phyloP scores from a whole-genome alignment of 2,329 filamentous ascomycete species.

The Arthrobotrys conoides region DNA sequence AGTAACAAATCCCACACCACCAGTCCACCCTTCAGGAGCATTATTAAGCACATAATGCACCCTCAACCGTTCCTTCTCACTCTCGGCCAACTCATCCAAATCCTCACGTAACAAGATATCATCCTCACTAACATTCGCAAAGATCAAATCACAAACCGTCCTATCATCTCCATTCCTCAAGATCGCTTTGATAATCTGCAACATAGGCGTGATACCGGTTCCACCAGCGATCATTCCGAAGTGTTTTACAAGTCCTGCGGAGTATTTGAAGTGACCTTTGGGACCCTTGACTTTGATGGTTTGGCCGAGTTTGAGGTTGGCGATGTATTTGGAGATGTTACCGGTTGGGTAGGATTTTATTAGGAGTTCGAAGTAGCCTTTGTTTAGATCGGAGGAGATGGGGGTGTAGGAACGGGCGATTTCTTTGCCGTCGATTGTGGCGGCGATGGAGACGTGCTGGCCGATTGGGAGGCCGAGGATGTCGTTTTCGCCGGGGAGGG shows the following conservation, averaged over 20 bases:
- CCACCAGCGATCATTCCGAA: conserved; percentile 99
- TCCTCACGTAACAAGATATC: conserved; percentile 96
- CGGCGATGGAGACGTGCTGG: conserved; percentile 97
- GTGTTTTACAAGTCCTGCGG: conserved; percentile 93
- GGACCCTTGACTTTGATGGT: conserved; percentile 91
- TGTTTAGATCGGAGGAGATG: conserved; percentile 85
- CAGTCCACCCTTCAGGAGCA: conserved; percentile 90
- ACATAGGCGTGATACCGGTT: conserved; percentile 98
- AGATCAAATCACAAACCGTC: conserved; percentile 94
- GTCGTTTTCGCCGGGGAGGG: conserved; percentile 80
- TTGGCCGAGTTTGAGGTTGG: conserved; percentile 84
- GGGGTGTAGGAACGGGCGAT: conserved; percentile 93
- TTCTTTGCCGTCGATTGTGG: conserved; percentile 85
- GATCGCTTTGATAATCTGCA: conserved; percentile 94
- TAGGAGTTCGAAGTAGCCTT: conserved; percentile 91
- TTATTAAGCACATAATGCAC: conserved; percentile 98
- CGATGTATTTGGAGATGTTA: conserved; percentile 96
- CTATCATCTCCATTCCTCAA: conserved; percentile 84
- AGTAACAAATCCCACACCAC: conserved; percentile 94
- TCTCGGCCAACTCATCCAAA: conserved; percentile 81
- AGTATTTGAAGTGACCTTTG: conserved; percentile 98
- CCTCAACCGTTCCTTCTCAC: conserved; percentile 81
- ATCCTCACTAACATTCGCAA: conserved; percentile 93
- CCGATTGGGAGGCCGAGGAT: conserved; percentile 97
- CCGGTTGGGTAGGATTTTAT: conserved; percentile 98